These are phyloP conservation scores for Ramichloridium luteum DNA, from an alignment of 2,329 filamentous ascomycete genomes.

Conservation along the genomic window DNA sequence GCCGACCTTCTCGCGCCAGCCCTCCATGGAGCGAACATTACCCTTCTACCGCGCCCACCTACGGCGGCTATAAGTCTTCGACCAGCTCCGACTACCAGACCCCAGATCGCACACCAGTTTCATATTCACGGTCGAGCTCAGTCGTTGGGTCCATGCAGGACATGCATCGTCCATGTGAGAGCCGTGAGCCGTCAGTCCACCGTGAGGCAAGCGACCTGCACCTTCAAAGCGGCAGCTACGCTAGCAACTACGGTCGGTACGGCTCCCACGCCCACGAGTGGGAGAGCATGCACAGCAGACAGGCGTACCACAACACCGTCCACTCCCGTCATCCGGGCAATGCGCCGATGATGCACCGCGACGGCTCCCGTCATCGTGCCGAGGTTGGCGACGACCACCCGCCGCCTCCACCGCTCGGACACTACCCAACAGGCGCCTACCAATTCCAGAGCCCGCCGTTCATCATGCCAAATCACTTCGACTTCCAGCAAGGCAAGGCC, in stretches of 20 bases:
- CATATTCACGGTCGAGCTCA: constrained; percentile 9
- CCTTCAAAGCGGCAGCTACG: constrained; percentile 10
- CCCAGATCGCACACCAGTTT: constrained; percentile 13
- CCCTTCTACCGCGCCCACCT: constrained; percentile 4
- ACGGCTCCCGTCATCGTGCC: too few relatives aligned
- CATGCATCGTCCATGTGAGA: constrained; percentile 11
- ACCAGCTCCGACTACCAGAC: constrained; percentile 11
- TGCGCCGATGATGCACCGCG: too few relatives aligned
- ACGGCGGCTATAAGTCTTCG: constrained; percentile 4
- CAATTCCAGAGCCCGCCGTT: constrained; percentile 11
- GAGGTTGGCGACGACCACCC: too few relatives aligned
- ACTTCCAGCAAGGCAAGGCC: constrained; percentile 26
- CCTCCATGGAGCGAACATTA: constrained; percentile 11
- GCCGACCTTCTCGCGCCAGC: constrained; percentile 6
- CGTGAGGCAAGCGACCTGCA: constrained; percentile 5
- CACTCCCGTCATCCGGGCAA: too few relatives aligned
- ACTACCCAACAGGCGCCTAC: too few relatives aligned
- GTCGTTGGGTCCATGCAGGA: constrained; percentile 10
- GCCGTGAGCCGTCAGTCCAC: constrained; percentile 13
- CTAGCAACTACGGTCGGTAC: constrained; percentile 10
- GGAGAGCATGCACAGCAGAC: too few relatives aligned
- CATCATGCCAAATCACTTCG: constrained; percentile 26
- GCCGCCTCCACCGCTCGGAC: too few relatives aligned
- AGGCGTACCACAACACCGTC: too few relatives aligned
- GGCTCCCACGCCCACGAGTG: constrained; percentile 11